phyloP scores from a whole-genome alignment of 352 stramenopile genomes.

The Phytophthora agathidicida region DNA sequence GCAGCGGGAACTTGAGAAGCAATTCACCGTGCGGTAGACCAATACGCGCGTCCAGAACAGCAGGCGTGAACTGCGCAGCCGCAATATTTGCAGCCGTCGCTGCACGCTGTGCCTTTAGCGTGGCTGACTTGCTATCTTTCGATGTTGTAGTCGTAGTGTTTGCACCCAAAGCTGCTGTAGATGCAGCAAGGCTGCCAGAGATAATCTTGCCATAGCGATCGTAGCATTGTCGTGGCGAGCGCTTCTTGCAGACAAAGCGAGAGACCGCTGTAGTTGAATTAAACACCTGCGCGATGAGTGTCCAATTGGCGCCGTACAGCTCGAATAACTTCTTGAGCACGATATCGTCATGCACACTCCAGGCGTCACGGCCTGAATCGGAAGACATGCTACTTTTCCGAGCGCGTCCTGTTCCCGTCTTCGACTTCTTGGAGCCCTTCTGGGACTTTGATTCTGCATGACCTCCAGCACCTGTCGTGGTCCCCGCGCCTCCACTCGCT shows the following conservation, averaged over 20 bases:
- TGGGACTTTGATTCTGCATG: constrained; percentile 26
- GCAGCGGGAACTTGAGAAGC: constrained; percentile 54
- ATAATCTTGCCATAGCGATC: constrained; percentile 88
- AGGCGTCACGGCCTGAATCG: constrained; percentile 61
- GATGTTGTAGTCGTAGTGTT: constrained; percentile 3
- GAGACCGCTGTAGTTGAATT: constrained; percentile 77
- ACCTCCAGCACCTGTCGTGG: constrained; percentile 13
- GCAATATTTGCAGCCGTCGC: constrained; percentile 38
- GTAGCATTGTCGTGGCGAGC: constrained; percentile 84
- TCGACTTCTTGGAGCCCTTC: constrained; percentile 67
- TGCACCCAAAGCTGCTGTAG: constrained; percentile 1
- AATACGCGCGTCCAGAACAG: constrained; percentile 64
- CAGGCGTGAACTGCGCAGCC: constrained; percentile 45
- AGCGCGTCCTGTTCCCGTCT: constrained; percentile 39
- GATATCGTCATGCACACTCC: constrained; percentile 77
- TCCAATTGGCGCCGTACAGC: constrained; percentile 89
- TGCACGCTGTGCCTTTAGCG: constrained; percentile 52
- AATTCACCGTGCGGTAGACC: constrained; percentile 60
- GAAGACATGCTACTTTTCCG: constrained; percentile 70
- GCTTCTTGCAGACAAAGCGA: constrained; percentile 75
- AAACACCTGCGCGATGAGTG: constrained; percentile 85
- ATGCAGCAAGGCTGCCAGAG: constrained; percentile 47
- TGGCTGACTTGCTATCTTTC: constrained; percentile 53
- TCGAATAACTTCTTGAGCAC: constrained; percentile 87
- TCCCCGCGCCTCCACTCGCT: not conserved